Base-by-base conservation (phyloP, 2,329 filamentous ascomycete genomes). In the Cladophialophora bantiana region DNA sequence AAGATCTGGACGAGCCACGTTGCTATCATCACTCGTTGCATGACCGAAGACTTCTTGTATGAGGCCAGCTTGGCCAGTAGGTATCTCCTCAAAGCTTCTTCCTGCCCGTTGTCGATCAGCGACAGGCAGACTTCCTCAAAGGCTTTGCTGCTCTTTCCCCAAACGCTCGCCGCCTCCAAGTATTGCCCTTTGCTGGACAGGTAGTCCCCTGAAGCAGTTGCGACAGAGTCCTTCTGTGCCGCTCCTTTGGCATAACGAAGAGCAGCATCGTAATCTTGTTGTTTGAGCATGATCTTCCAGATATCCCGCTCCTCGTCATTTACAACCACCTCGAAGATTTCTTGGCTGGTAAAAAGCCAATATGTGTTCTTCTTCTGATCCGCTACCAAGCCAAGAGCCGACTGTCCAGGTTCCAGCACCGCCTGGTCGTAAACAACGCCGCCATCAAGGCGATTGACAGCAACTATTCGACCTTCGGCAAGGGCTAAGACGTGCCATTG, bases 331-430 rank as follows among this genome's bases (percentile, higher is more conserved):
- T 99, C 95, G 73, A 93, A 97, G 59, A 99, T 97, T 74, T 96
- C 93, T 64, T 92, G 86, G 0, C 88, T 86, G 0, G 94, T 98
- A 75, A 98, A 96, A 1, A 99, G 85, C 95, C 96, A 99, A 76
- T 94, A 97, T 0, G 95, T 99, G 75, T 94, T 96, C 82, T 97
- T 97, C 77, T 95, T 94, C 68, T 91, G 86, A 78, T 99, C 95
- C 7, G 94, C 89, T 59, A 93, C 90, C 18, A 99, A 85, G 0
- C 92, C 93, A n/a, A 99, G 82, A 4, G 90, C 88, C 73, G 85
- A 89, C 73, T 97, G 91, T 0, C 90, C 91, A 4, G 88, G 85
- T 63, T 94, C 90, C 13, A 98, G 83, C 4, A 99, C 90, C 26
- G 89, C 84, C 78, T 98, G 93, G 76, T 97, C 92, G 73, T 95